A percentile compares a stretch with the other conserved stretches of the same genome.
phyloP scores from a whole-genome alignment of 768 basidiomycete genomes.

The Trichaptum fuscoviolaceum region DNA sequence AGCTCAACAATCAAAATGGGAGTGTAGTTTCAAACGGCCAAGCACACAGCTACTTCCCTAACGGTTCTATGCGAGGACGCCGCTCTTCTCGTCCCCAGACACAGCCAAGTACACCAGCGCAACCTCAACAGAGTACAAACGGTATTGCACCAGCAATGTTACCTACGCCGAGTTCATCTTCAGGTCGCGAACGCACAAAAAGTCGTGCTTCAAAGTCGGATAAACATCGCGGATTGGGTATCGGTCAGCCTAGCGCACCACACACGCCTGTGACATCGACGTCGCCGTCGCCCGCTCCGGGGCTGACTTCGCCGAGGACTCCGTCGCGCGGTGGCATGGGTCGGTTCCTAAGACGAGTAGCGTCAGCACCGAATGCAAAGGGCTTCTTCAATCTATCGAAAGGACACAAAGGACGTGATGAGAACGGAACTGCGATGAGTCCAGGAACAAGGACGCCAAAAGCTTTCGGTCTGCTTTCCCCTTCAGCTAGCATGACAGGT shows the following conservation, averaged over 20 bases:
- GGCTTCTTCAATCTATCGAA: constrained; percentile 56
- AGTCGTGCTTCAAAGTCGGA: constrained; percentile 21
- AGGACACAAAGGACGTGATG: neutral
- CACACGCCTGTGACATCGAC: constrained; percentile 20
- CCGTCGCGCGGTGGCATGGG: constrained; percentile 66
- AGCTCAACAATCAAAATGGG: neutral
- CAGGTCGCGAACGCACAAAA: neutral
- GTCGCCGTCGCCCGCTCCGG: constrained; percentile 29
- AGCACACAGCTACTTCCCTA: neutral
- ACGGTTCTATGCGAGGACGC: constrained; percentile 52
- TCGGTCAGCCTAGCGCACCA: constrained; percentile 9
- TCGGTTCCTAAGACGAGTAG: constrained; percentile 91
- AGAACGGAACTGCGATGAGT: neutral
- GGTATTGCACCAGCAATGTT: constrained; percentile 8
- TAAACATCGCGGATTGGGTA: constrained; percentile 24
- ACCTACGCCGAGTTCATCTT: neutral
- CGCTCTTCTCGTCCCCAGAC: constrained; percentile 67
- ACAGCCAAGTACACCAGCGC: constrained; percentile 17
- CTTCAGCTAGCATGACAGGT: neutral
- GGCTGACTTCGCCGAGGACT: constrained; percentile 38
- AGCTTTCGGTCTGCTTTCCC: constrained; percentile 2
- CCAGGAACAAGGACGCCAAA: neutral
- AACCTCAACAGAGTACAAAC: constrained; percentile 17
- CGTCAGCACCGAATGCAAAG: constrained; percentile 95
- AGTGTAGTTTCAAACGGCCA: neutral